Base-by-base conservation (phyloP, 192 early-diverging fungal genomes). In the Coemansia sp. region DNA sequence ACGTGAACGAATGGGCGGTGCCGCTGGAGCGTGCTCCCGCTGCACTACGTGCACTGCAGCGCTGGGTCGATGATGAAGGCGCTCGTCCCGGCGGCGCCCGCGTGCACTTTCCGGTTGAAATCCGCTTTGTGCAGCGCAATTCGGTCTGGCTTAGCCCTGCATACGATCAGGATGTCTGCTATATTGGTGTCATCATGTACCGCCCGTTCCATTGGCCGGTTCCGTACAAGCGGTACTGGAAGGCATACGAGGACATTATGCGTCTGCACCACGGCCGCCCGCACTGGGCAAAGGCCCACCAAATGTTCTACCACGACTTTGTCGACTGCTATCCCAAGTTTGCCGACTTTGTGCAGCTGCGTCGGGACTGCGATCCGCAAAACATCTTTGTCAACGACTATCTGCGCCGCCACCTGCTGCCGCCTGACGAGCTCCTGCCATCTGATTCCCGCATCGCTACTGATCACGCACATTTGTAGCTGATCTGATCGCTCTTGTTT, bases 1-100 rank as follows among this genome's bases (percentile, higher is more conserved):
- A 90, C 51, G 86, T 87, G 22, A 89, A 87, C 53, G 91, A 93
- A 68, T 93, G 91, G 91, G 87, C 89, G 7, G 87, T 92, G 32
- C 85, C 85, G 20, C 76, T 82, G 73, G 81, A 88, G 14, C 64
- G 77, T 18, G 82, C 89, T 0, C 64, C 82, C 3, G 82, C 79
- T 2, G 88, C 85, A 7, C 57, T 92, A 19, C 64, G 74, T 29
- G 61, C 73, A 39, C 71, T 92, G 56, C 72, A 85, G 23, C 47
- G 56, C 14, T 87, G 85, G 73, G 80, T 89, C 16, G 69, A 86
- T 48, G 57, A 69, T 6, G 73, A 78, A 26, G 65, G 39, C 43
- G 55, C 60, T 0, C 55, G 71, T 3, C 67, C 56, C 0, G 45
- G 71, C 32, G 78, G 84, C 18, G 71, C 83, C 35, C 76, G 85